A percentile compares a stretch with the other conserved stretches of the same genome.
These are phyloP conservation scores for Emergomyces africanus DNA, from an alignment of 2,329 filamentous ascomycete genomes.

Conservation along the genomic window DNA sequence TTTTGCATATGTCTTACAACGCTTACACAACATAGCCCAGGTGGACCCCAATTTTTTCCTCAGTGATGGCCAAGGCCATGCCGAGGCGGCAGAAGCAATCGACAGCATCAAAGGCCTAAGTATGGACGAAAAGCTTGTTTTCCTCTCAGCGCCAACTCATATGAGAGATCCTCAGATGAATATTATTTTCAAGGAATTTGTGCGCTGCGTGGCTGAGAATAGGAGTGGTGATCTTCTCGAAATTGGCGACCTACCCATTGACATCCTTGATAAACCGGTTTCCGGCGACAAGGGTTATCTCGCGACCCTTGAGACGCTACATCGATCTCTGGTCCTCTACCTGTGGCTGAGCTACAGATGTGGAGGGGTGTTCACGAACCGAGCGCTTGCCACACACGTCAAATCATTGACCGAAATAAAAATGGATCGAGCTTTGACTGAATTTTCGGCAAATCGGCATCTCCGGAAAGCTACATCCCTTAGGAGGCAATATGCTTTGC, in stretches of 20 bases:
- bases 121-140: constrained; percentile 60
- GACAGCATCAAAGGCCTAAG: constrained; percentile 55
- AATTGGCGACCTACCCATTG: constrained; percentile 56
- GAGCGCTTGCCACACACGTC: constrained; percentile 63
- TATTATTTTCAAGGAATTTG: constrained; percentile 49
- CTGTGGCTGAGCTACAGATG: constrained; percentile 91
- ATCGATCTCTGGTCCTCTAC: constrained; percentile 73
- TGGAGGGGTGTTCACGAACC: constrained; percentile 62
- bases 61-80: constrained; percentile 48
- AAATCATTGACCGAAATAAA: constrained; percentile 64
- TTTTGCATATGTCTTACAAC: constrained; percentile 68
- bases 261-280: constrained; percentile 51
- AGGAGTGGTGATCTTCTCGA: constrained; percentile 56
- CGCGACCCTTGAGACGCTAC: constrained; percentile 57
- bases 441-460: constrained; percentile 39
- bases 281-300: constrained; percentile 46
- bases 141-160: constrained; percentile 58
- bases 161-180: constrained; percentile 34
- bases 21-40: constrained; percentile 56
- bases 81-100: constrained; percentile 60
- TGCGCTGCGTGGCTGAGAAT: constrained; percentile 56
- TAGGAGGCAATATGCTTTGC: constrained; percentile 6
- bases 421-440: constrained; percentile 52
- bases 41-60: constrained; percentile 58
- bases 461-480: constrained; percentile 27